Evolutionary conservation across 192 early-diverging fungal genomes (phyloP).

Genomic region (Coemansia sp.): DNA sequence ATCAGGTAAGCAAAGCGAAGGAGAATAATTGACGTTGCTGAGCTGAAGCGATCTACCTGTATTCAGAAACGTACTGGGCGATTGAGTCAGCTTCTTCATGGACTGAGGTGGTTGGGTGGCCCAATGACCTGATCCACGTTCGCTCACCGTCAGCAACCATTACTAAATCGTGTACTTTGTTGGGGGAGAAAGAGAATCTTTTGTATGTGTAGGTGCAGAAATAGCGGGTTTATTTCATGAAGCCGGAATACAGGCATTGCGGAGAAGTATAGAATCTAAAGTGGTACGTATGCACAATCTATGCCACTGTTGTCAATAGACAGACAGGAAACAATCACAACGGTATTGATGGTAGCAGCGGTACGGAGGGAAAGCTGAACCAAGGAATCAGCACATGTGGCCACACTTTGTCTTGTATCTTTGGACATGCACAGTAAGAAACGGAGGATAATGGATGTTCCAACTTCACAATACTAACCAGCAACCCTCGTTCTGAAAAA

Average conservation of each 20-base stretch:
- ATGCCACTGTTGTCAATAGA: not conserved
- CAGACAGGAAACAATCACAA: no score
- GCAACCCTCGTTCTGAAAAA: not conserved
- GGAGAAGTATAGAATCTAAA: conserved; percentile 30
- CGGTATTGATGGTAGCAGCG: no score
- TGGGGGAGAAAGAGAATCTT: not conserved
- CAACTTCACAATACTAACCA: not conserved
- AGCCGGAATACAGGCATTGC: conserved; percentile 68
- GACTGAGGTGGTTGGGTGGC: not conserved
- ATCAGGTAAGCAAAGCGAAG: conserved; percentile 25
- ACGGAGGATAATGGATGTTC: not conserved
- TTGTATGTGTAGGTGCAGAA: conserved; percentile 64
- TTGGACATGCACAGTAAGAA: not conserved
- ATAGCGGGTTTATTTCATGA: conserved; percentile 83
- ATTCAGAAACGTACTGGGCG: not conserved
- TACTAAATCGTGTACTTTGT: not conserved
- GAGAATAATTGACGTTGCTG: not conserved
- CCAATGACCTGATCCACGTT: conserved; percentile 8
- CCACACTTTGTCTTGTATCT: no score
- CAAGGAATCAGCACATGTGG: not conserved
- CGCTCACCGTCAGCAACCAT: conserved; percentile 1
- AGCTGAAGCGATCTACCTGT: not conserved
- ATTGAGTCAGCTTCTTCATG: not conserved
- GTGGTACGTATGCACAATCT: conserved; percentile 4
- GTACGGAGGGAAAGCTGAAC: not conserved